Evolutionary conservation across 768 basidiomycete species (phyloP), one percentile per base, ranked within the genome.

Genomic region (Naematelia encephala): DNA sequence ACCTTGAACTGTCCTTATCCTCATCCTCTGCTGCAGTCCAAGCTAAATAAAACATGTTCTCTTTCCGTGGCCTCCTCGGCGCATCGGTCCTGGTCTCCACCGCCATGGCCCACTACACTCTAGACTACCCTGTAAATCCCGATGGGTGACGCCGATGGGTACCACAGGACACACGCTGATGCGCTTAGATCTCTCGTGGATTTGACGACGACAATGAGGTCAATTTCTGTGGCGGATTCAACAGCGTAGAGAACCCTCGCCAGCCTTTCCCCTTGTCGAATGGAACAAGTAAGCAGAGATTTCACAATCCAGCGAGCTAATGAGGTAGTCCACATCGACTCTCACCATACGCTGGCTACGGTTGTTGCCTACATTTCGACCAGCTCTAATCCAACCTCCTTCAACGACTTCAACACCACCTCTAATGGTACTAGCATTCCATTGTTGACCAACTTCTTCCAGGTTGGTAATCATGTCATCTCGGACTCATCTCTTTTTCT

Each of bases 41-140:
- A 16, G 8, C 34, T 39, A 8, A 39, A 16, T 39, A 39, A 8
- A 39, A 8, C 8, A 39, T 39, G 34, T 16, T 8, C 64, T 57
- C 29, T 82, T 57, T 56, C 84, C 25, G 69, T 77, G 34, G 66
- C 74, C 30, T 73, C 83, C 22, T 39, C 34, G 34, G 34, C 34
- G 16, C 56, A 1, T 22, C 34, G 8, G 34, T 8, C 34, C 34
- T 66, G 10, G 76, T 79, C 13, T 68, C 81, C 29, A 73, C 78
- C 43, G 85, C 80, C 27, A 79, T 78, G 49, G 89, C 88, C 5
- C 90, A 93, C 76, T 92, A 91, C 78, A 86, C 87, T 64, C 80
- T 91, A 44, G 82, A 86, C 67, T 91, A 84, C 74, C 91, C 90
- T 16, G 69, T 71, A 48, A 43, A 66, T 59, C 14, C 4, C n/a